Conservation (phyloP, 352 stramenopile species). For the Phytophthora fragariae region DNA sequence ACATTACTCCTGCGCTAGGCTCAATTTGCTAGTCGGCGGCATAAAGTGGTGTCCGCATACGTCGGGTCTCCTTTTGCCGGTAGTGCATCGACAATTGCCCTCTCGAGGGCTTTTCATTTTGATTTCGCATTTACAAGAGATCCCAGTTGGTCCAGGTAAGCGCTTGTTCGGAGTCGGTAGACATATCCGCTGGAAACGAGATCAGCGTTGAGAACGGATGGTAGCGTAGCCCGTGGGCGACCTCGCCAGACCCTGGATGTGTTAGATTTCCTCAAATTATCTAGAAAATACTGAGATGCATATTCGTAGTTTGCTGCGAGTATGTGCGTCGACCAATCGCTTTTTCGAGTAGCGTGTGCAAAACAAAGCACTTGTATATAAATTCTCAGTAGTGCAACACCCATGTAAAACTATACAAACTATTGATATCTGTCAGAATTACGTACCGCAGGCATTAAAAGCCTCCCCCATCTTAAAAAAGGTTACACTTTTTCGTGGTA, state of each 20-base stretch:
- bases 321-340: too few relatives aligned
- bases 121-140: background rate
- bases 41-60: conserved; percentile 25
- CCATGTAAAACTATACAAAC: too few relatives aligned
- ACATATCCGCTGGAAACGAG: conserved; percentile 9
- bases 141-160: conserved; percentile 9
- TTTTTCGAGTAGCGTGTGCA: too few relatives aligned
- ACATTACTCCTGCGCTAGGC: background rate
- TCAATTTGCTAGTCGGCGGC: conserved; percentile 22
- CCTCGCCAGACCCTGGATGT: background rate
- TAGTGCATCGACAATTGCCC: background rate
- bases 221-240: conserved; percentile 4
- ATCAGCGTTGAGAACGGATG: conserved; percentile 1
- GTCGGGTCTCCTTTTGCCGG: conserved; percentile 13
- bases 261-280: too few relatives aligned
- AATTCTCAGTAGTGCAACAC: too few relatives aligned
- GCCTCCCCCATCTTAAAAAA: too few relatives aligned
- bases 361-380: too few relatives aligned
- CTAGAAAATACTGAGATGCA: too few relatives aligned
- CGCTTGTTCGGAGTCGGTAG: background rate
- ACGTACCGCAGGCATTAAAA: too few relatives aligned
- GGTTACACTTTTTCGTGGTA: too few relatives aligned
- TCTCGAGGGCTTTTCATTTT: background rate
- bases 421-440: too few relatives aligned
- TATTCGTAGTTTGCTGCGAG: too few relatives aligned